phyloP scores from a whole-genome alignment of 768 basidiomycete species.

The Tylopilus sp. region DNA sequence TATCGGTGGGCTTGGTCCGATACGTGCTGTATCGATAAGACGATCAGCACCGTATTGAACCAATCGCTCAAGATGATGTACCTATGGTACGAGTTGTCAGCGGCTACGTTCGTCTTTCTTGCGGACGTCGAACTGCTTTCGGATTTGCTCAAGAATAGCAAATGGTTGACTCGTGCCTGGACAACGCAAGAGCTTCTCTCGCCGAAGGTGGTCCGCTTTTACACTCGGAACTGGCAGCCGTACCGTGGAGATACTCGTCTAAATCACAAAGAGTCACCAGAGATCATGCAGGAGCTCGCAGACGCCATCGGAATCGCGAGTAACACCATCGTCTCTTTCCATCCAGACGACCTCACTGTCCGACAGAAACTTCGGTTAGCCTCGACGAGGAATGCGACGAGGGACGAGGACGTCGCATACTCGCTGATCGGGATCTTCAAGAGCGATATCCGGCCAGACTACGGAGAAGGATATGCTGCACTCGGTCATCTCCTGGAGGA shows the following conservation, averaged over 20 bases:
- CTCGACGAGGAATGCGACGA: conserved; percentile 5
- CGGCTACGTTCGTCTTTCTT: background rate
- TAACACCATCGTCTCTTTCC: background rate
- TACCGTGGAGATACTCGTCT: background rate
- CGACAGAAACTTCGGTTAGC: conserved; percentile 11
- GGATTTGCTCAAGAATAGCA: no score
- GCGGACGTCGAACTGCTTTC: background rate
- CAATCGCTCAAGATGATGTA: conserved; percentile 11
- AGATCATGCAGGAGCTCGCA: conserved; percentile 6
- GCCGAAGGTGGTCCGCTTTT: background rate
- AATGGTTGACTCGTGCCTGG: background rate
- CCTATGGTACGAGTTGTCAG: conserved; percentile 3
- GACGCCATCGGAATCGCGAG: conserved; percentile 4
- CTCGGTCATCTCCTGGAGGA: conserved; percentile 13
- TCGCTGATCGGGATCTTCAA: conserved; percentile 11
- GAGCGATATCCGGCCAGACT: background rate
- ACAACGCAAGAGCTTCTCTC: background rate
- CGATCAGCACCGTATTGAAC: background rate
- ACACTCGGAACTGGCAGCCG: background rate
- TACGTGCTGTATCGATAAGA: no score
- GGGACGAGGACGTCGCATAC: conserved; percentile 10
- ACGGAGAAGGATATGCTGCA: conserved; percentile 4
- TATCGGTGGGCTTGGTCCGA: no score
- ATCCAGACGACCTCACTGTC: conserved; percentile 3
- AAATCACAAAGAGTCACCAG: background rate